Base-by-base conservation (phyloP, 306 rosid species). In the Senna siamea region DNA sequence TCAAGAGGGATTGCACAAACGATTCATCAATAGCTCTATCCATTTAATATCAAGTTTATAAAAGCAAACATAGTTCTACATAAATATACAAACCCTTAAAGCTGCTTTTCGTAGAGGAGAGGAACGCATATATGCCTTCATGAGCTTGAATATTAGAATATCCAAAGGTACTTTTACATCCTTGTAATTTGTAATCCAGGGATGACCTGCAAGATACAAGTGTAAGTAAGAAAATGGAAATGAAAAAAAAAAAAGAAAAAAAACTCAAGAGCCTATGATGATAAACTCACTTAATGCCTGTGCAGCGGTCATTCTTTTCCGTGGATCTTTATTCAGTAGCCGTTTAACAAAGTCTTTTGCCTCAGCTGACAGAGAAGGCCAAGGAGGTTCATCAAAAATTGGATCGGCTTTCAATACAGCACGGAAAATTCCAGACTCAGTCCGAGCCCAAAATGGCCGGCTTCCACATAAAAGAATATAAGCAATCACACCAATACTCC, bases 401-500 rank as follows among this genome's bases (percentile, higher is more conserved):
- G 96, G 98, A 76, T 87, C 97, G 46, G 96, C 90, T 87, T 89
- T 94, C 83, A 94, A 72, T 52, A 94, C 98, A 18, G 95, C 80
- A 41, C 90, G 93, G 76, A 94, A 94, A 43, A 93, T 91, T 69
- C 98, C 98, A 28, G 98, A 93, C 69, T 93, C 98, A 32, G 94
- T 91, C 61, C 97, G 86, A 17, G 98, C 93, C 98, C 98, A 93
- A 84, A 93, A 93, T 70, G 98, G 98, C 61, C 98, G 97, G 77
- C 98, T 91, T 41, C 98, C 98, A 66, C 98, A 93, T 75, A 93
- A 82, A 50, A 93, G 86, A 74, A 91, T 91, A 75, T 89, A 93
- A 41, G 98, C 96, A 85, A 93, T 91, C 76, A 93, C 98, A 2
- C 98, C 98, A 65, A 93, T 80, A 64, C 98, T 93, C 98, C 98